A percentile compares a stretch with the other conserved stretches of the same genome.
Conservation (phyloP, 306 rosid species). For the Medicago arabica region DNA sequence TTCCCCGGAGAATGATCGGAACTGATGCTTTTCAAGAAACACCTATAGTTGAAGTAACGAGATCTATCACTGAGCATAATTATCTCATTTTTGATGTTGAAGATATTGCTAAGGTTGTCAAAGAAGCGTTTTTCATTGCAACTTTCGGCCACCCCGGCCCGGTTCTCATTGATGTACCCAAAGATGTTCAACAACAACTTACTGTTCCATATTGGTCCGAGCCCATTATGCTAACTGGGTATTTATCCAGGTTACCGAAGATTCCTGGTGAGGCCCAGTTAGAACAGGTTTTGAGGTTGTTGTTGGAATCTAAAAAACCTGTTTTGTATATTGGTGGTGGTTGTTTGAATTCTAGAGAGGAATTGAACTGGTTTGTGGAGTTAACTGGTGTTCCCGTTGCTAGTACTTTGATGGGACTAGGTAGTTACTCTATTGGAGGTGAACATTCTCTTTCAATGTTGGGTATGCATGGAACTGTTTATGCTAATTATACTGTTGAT, state of each 20-base stretch:
- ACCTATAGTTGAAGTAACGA: constrained; percentile 85
- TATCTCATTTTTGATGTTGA: constrained; percentile 88
- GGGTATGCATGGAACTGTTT: constrained; percentile 94
- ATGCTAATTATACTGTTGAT: constrained; percentile 92
- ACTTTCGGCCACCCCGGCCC: constrained; percentile 87
- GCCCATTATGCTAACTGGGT: constrained; percentile 61
- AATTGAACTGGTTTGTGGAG: constrained; percentile 67
- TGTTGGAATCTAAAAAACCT: constrained; percentile 68
- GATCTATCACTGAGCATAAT: constrained; percentile 90
- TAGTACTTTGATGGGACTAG: constrained; percentile 87
- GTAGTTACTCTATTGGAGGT: constrained; percentile 56
- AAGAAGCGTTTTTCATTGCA: constrained; percentile 77
- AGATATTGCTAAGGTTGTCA: constrained; percentile 80
- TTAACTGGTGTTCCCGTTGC: constrained; percentile 84
- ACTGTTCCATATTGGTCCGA: constrained; percentile 74
- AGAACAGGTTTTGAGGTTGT: constrained; percentile 66
- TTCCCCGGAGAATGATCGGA: constrained; percentile 89
- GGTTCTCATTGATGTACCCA: constrained; percentile 77
- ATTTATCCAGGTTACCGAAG: constrained; percentile 69
- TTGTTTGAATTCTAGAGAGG: constrained; percentile 75
- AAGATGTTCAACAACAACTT: constrained; percentile 88
- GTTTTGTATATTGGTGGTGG: constrained; percentile 92
- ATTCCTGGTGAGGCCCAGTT: constrained; percentile 48
- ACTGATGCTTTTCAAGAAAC: constrained; percentile 95
- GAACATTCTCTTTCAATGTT: constrained; percentile 80